Base-by-base conservation (phyloP, 2,329 filamentous ascomycete genomes). In the Malbranchea zuffiana region DNA sequence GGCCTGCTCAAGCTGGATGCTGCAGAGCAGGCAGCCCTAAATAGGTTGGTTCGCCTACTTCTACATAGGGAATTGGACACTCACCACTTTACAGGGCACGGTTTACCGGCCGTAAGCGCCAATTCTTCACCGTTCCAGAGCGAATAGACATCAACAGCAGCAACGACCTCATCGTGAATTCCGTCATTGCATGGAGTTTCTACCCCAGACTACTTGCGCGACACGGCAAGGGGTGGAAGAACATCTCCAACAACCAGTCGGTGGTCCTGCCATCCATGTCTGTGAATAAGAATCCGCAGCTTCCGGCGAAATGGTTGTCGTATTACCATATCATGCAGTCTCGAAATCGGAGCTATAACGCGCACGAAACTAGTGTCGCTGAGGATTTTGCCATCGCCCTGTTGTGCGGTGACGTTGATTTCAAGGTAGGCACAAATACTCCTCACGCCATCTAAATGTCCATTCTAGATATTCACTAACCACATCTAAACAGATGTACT, bases 251-350 rank as follows among this genome's bases (percentile, higher is more conserved):
- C 62, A 95, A 92, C 55, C 88, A 96, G 58, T 73, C 75, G 29
- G 86, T 98, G 48, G 85, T 78, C 40, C 66, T 98, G 13, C 85
- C 93, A 48, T 82, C 86, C 1, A 82, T 80, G 1, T 93, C 85
- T 1, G 83, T 98, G 47, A 96, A 96, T 58, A 86, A 86, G 5
- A 67, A 67, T 42, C 45, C 54, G 4, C 57, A 61, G n/a, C 26
- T 45, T 1, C 46, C 53, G 26, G 65, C 86, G 25, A 80, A 78
- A 52, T 96, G 84, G 77, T 65, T 98, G 29, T 90, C 83, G 1
- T 98, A 94, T 58, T 96, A 96, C 62, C 82, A 93, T 56, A 94
- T 96, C 46, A 93, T 96, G 84, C 87, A 95, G 58, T 81, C 82
- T 2, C 86, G 67, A 63, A 83, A 78, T 71, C 72, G 71, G 66